Evolutionary conservation across 352 stramenopile genomes (phyloP), one percentile per base, ranked within the genome.

Genomic region (Phytophthora vignae): DNA sequence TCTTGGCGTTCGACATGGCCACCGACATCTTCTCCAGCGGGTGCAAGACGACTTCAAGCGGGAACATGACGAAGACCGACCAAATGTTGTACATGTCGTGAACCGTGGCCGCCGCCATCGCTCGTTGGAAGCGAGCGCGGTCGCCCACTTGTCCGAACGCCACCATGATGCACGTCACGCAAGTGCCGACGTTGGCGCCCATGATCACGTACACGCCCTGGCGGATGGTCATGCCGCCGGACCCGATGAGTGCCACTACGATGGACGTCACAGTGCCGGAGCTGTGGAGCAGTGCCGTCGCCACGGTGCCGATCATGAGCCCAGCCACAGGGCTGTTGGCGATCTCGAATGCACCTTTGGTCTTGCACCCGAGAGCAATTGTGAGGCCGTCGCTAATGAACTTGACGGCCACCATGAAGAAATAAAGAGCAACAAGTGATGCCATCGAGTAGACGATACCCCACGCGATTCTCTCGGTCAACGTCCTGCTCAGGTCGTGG

Each of bases 131-230:
- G n/a, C 85, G 69, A 33, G 71, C 76, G 11, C 73, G 74, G 62
- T 96, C 78, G 49, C 77, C 79, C 60, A 97, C 87, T 44, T 96
- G 90, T 22, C 84, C 90, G 65, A 97, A 92, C 15, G 90, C 83
- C 22, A 98, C 89, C 70, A 97, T 96, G 36, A 90, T 95, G 65
- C 90, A 96, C 22, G 90, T 97, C 8, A 96, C 88, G 25, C 86
- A 89, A n/a, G 87, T 94, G 56, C 92, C 93, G 55, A 93, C 88
- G 71, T 98, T 98, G 46, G 92, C 90, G 11, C 92, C 92, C 87
- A 98, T 97, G 62, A 98, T 81, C 64, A 98, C 90, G 61, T 88
- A 96, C 59, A 97, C 94, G 19, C 76, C 92, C 59, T 90, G 77
- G 2, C 88, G 77, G 36, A 97, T 90, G 25, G 80, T 78, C 58